Evolutionary conservation across 805 yeast genomes (phyloP).

Genomic region (Candida endomychidarum): DNA sequence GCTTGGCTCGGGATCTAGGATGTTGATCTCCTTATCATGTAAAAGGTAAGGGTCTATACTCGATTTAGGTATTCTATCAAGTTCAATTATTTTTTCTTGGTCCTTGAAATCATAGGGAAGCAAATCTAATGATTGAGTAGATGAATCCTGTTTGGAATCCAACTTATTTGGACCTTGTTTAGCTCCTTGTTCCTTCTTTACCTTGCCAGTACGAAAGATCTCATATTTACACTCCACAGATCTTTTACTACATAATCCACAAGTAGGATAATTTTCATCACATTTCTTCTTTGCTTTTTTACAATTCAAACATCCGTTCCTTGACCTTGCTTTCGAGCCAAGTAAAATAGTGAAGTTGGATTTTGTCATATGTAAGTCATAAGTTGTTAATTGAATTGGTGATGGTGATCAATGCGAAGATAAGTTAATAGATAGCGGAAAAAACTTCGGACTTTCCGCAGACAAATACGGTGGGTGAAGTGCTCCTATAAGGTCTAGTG

Average conservation of each 20-base stretch:
- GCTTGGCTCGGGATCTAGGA: no score
- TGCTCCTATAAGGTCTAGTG: no score
- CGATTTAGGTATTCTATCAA: neutral
- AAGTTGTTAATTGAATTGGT: neutral
- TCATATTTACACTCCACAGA: slow-evolving; percentile 8
- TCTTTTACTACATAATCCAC: slow-evolving; percentile 8
- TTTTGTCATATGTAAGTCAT: neutral
- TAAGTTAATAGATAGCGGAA: no score
- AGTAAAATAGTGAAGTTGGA: slow-evolving; percentile 5
- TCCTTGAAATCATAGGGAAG: no score
- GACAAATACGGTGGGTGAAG: no score
- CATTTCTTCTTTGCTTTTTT: slow-evolving; percentile 11
- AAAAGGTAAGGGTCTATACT: neutral
- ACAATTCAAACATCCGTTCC: slow-evolving; percentile 11
- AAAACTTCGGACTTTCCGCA: no score
- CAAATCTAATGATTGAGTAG: no score
- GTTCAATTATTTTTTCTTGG: neutral
- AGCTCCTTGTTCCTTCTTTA: no score
- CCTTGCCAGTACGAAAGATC: slow-evolving; percentile 5
- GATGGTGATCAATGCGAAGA: no score
- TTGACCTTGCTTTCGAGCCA: slow-evolving; percentile 7
- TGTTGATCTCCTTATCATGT: neutral
- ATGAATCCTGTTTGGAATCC: no score
- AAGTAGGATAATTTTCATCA: slow-evolving; percentile 9
- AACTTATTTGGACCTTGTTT: no score